Evolutionary conservation across 495 filamentous ascomycete species (phyloP).

Genomic region (Neurospora sp.): DNA sequence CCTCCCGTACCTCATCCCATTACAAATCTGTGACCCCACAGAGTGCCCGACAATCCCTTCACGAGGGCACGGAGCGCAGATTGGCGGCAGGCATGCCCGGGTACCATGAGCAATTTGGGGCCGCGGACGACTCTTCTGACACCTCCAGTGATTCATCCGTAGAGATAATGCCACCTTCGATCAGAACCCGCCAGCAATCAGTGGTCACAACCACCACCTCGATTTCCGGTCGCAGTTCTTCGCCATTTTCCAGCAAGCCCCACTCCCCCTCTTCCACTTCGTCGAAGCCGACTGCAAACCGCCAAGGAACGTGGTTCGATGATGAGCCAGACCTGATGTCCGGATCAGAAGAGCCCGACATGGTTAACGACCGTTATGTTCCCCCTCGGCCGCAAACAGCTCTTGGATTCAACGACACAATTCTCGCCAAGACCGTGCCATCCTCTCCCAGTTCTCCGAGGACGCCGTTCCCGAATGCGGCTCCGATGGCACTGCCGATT

Average conservation of each 20-base stretch:
- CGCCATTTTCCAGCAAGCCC: slow-evolving; percentile 12
- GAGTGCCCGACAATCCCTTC: not conserved
- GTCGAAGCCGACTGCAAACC: slow-evolving; percentile 6
- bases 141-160: slow-evolving; percentile 20
- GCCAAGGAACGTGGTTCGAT: slow-evolving; percentile 26
- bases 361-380: not conserved
- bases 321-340: slow-evolving; percentile 14
- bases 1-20: not conserved
- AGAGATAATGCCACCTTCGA: slow-evolving; percentile 15
- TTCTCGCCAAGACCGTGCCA: not conserved
- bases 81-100: not conserved
- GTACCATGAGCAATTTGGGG: not conserved
- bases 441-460: not conserved
- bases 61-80: not conserved
- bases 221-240: slow-evolving; percentile 21
- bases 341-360: not conserved
- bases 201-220: slow-evolving; percentile 27
- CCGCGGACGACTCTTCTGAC: slow-evolving; percentile 2
- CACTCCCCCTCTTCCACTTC: slow-evolving; percentile 8
- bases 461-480: not conserved
- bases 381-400: not conserved
- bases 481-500: not conserved
- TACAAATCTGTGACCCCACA: not conserved
- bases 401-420: not conserved
- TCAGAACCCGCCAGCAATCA: slow-evolving; percentile 24